Percentiles rank a stretch among this genome's conserved stretches.
These are phyloP conservation scores for Penicillium angulare DNA, from an alignment of 495 filamentous ascomycete species.

Conservation along the genomic window DNA sequence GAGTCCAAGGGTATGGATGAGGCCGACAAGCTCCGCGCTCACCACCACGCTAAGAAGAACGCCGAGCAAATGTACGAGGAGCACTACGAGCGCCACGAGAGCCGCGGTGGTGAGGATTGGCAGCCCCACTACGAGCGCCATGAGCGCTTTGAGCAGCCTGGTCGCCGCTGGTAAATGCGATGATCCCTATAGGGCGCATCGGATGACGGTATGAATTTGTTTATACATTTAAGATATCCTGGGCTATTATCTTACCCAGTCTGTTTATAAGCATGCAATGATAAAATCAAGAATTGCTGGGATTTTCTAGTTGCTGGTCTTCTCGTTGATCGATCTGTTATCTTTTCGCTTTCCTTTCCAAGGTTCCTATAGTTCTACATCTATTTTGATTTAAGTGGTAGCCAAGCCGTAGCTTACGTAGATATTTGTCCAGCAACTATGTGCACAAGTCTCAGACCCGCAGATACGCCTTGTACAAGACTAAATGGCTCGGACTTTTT, in stretches of 20 bases:
- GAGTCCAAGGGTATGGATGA: constrained; percentile 77
- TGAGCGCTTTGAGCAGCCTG: constrained; percentile 20
- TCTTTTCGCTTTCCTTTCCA: neutral
- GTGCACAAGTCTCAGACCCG: neutral
- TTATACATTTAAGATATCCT: constrained; percentile 7
- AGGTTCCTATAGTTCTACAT: too few relatives aligned
- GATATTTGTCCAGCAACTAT: too few relatives aligned
- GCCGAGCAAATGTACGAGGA: constrained; percentile 63
- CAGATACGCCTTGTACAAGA: constrained; percentile 3
- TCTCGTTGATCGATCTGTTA: neutral
- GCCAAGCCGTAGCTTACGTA: neutral
- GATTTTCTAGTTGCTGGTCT: neutral
- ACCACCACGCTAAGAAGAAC: constrained; percentile 64
- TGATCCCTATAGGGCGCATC: neutral
- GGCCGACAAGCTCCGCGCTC: constrained; percentile 64
- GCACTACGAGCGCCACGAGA: constrained; percentile 50
- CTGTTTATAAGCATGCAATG: neutral
- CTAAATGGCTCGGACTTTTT: neutral
- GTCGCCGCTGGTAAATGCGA: constrained; percentile 18
- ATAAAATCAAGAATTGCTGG: neutral
- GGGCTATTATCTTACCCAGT: constrained; percentile 1
- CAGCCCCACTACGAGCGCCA: constrained; percentile 35
- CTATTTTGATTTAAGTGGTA: too few relatives aligned
- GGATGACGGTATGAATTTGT: constrained; percentile 11
- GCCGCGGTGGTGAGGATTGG: constrained; percentile 41